Percentiles rank a stretch among this genome's conserved stretches.
These are phyloP conservation scores for Drechslerella coelobrocha DNA, from an alignment of 2,329 filamentous ascomycete genomes.

Conservation along the genomic window DNA sequence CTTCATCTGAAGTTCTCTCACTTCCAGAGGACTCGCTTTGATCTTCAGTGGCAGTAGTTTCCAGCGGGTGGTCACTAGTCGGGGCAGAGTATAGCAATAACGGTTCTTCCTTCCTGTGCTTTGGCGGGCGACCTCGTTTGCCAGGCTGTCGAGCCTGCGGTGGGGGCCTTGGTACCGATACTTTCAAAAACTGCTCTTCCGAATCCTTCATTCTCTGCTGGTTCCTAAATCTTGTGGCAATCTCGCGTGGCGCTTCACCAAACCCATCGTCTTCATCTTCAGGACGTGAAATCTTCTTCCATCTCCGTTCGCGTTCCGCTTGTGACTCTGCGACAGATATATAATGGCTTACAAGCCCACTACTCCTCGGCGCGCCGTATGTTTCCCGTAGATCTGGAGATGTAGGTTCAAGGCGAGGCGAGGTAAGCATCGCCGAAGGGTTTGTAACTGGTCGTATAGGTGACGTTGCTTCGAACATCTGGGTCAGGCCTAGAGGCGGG, in stretches of 20 bases:
- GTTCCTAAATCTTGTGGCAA: constrained; percentile 14
- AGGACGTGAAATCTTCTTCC: constrained; percentile 17
- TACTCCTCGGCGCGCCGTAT: not conserved
- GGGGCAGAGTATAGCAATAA: constrained; percentile 10
- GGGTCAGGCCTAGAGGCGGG: constrained; percentile 19
- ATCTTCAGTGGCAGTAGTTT: not conserved
- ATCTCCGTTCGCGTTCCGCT: constrained; percentile 15
- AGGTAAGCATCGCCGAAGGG: constrained; percentile 19
- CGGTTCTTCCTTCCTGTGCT: constrained; percentile 22
- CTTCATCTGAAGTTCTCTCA: constrained; percentile 7
- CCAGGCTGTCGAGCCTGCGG: constrained; percentile 1
- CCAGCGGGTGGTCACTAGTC: constrained; percentile 5
- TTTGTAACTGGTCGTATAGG: constrained; percentile 13
- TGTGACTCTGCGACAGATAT: constrained; percentile 25
- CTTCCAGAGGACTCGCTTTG: not conserved
- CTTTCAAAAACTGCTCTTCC: constrained; percentile 26
- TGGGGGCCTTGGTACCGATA: constrained; percentile 25
- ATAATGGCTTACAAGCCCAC: constrained; percentile 8
- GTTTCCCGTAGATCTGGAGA: constrained; percentile 11
- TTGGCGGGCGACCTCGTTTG: constrained; percentile 20
- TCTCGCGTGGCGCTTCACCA: constrained; percentile 9
- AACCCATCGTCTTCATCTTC: constrained; percentile 21
- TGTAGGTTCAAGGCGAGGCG: constrained; percentile 12
- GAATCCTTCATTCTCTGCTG: constrained; percentile 23
- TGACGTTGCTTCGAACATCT: constrained; percentile 35